phyloP scores from a whole-genome alignment of 305 asterid genomes.

The Solanum chacoense region DNA sequence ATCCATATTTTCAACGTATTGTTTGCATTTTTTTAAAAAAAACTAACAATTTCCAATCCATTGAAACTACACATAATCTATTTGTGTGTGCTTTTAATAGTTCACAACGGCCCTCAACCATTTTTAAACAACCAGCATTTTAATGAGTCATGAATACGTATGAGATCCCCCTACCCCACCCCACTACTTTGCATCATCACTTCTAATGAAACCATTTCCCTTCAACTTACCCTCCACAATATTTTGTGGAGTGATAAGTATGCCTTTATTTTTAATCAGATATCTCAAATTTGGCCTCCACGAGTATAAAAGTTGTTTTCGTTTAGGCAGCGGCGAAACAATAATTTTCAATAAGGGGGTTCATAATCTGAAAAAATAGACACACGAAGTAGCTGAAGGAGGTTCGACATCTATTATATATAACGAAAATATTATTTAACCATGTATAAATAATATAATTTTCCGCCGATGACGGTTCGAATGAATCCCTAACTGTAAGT shows the following conservation, averaged over 20 bases:
- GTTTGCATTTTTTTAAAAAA: neutral
- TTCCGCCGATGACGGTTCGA: too few species aligned
- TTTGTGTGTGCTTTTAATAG: slow-evolving; percentile 10
- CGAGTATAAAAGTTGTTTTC: too few species aligned
- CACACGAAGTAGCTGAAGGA: too few species aligned
- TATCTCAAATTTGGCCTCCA: neutral
- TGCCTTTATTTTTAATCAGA: too few species aligned
- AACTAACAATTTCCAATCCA: neutral
- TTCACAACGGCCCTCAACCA: slow-evolving; percentile 22
- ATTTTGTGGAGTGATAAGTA: neutral
- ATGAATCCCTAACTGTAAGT: too few species aligned
- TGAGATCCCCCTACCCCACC: neutral
- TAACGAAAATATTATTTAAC: too few species aligned
- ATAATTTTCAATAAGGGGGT: too few species aligned
- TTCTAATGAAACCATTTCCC: neutral
- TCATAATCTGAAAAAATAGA: too few species aligned
- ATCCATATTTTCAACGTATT: neutral
- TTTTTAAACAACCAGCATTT: slow-evolving; percentile 21
- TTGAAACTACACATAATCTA: neutral
- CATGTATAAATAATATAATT: too few species aligned
- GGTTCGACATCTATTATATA: too few species aligned
- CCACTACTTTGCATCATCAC: neutral
- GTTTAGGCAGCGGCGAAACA: too few species aligned
- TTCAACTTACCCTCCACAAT: neutral
- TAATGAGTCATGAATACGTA: slow-evolving; percentile 21